A percentile compares a stretch with the other conserved stretches of the same genome.
Conservation (phyloP, 2,329 filamentous ascomycete species). For the Colletotrichum paranaense region DNA sequence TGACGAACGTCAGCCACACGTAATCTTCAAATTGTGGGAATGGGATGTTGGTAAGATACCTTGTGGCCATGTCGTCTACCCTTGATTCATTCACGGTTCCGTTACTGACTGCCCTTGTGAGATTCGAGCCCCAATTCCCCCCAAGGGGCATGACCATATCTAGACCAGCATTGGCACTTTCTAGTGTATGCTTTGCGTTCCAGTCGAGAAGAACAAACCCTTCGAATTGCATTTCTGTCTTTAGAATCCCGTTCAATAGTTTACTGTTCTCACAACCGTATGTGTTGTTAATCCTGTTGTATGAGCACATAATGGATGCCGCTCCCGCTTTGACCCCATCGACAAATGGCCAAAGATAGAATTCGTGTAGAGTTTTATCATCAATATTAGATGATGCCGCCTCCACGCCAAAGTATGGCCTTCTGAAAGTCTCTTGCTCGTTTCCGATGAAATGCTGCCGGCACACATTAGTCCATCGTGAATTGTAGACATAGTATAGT, state of each 20-base stretch:
- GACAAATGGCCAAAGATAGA: slow-evolving; percentile 79
- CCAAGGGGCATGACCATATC: slow-evolving; percentile 76
- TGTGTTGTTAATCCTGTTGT: slow-evolving; percentile 78
- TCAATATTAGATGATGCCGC: slow-evolving; percentile 68
- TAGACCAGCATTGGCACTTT: slow-evolving; percentile 71
- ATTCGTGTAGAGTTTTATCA: slow-evolving; percentile 69
- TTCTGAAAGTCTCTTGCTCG: slow-evolving; percentile 82
- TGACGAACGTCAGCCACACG: slow-evolving; percentile 44
- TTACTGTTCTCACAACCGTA: slow-evolving; percentile 79
- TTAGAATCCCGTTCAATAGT: slow-evolving; percentile 74
- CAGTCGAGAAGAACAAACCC: slow-evolving; percentile 60
- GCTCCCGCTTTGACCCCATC: slow-evolving; percentile 74
- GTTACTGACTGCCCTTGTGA: slow-evolving; percentile 68
- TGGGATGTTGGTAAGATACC: slow-evolving; percentile 32
- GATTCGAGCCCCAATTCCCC: slow-evolving; percentile 61
- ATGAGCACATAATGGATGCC: slow-evolving; percentile 70
- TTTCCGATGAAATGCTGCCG: slow-evolving; percentile 78
- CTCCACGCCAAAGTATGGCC: slow-evolving; percentile 58
- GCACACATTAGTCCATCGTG: slow-evolving; percentile 45
- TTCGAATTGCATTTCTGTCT: slow-evolving; percentile 68
- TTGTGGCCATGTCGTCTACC: slow-evolving; percentile 70
- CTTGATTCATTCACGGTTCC: slow-evolving; percentile 66
- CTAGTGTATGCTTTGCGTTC: slow-evolving; percentile 74
- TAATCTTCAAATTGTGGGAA: no score
- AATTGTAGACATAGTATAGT: neutral